phyloP scores from a whole-genome alignment of 768 basidiomycete genomes.

The Psilocybe azurescens region DNA sequence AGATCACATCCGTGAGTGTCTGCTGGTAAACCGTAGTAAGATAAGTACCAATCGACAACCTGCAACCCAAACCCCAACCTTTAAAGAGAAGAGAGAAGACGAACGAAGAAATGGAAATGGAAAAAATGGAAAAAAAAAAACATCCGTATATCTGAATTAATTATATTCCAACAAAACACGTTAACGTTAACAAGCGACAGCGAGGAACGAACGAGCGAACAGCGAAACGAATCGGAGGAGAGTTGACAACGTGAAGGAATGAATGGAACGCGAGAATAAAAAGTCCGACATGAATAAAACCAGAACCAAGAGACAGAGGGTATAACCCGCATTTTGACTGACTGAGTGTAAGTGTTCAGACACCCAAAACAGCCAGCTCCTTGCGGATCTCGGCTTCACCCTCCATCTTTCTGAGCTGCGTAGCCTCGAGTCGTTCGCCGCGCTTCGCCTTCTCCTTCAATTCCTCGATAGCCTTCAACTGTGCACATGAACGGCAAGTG shows the following conservation, averaged over 20 bases:
- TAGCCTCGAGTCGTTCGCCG: conserved; percentile 92
- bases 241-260: background rate
- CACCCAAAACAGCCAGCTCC: conserved; percentile 63
- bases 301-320: background rate
- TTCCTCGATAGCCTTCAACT: conserved; percentile 99
- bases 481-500: conserved; percentile 1
- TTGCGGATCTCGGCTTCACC: conserved; percentile 83
- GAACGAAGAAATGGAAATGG: background rate
- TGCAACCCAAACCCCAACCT: background rate
- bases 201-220: background rate
- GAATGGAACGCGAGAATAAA: background rate
- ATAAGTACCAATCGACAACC: background rate
- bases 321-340: background rate
- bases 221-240: background rate
- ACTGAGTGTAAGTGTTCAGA: conserved; percentile 2
- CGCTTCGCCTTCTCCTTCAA: conserved; percentile 90
- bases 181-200: background rate
- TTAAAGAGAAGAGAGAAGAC: background rate
- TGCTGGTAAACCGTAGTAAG: background rate
- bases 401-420: conserved; percentile 97
- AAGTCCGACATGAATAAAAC: background rate
- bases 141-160: background rate
- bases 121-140: background rate
- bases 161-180: background rate
- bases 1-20: background rate